phyloP scores from a whole-genome alignment of 2,329 filamentous ascomycete species.

The Clonostachys sp. region DNA sequence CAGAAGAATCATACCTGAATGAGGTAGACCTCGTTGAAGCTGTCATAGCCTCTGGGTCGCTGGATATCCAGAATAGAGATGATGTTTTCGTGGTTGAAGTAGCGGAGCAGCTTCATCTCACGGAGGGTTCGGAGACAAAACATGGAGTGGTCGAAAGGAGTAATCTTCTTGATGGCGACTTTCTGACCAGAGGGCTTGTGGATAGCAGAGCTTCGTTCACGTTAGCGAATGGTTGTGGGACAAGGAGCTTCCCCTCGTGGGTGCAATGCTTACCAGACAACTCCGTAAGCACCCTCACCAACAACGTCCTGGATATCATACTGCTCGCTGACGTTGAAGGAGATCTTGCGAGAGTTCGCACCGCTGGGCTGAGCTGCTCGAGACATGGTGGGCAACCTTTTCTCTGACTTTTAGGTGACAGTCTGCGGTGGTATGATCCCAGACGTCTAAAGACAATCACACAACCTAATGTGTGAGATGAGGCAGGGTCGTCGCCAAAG shows the following conservation, averaged over 20 bases:
- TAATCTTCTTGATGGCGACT: slow-evolving; percentile 99
- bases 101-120: slow-evolving; percentile 98
- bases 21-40: slow-evolving; percentile 95
- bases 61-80: slow-evolving; percentile 99
- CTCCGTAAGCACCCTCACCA: slow-evolving; percentile 95
- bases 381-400: slow-evolving; percentile 39
- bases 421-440: neutral
- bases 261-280: slow-evolving; percentile 74
- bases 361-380: slow-evolving; percentile 52
- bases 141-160: slow-evolving; percentile 98
- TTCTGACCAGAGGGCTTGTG: slow-evolving; percentile 98
- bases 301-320: slow-evolving; percentile 99
- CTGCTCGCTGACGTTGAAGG: slow-evolving; percentile 98
- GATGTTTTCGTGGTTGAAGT: slow-evolving; percentile 99
- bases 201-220: slow-evolving; percentile 70
- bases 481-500: neutral
- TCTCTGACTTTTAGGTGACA: neutral
- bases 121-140: slow-evolving; percentile 94
- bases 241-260: neutral
- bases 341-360: slow-evolving; percentile 83
- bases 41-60: slow-evolving; percentile 93
- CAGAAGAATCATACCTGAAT: slow-evolving; percentile 67
- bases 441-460: neutral
- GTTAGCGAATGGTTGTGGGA: slow-evolving; percentile 1
- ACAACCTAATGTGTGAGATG: neutral